Evolutionary conservation across 2,329 filamentous ascomycete species (phyloP), one percentile per base, ranked within the genome.

Genomic region (Rutstroemia sp.): DNA sequence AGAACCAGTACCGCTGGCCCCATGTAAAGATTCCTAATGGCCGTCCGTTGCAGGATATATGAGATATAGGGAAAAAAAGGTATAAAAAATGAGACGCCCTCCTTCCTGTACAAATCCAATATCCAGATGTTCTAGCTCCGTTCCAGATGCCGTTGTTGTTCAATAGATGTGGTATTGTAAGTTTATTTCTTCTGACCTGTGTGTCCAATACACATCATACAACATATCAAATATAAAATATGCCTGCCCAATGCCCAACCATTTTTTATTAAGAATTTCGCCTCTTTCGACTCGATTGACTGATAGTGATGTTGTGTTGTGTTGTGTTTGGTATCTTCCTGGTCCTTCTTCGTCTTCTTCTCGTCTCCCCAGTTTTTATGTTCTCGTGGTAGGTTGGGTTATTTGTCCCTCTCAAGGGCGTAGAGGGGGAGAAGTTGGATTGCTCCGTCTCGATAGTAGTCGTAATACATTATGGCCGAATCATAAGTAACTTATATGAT

Each of bases 21-120:
- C 39, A 19, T 19, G 16, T 19, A 18, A 42, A 8, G 39, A 41
- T 54, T 21, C 52, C 34, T 27, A 38, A 18, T 21, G 16, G 30
- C 34, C 23, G 34, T 54, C 52, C 52, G 52, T 54, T 54, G 44
- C 52, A 38, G 52, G 52, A 54, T 49, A 49, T 54, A 14, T 54
- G 38, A 39, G 47, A 37, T 54, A 27, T 54, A 42, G 48, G 46
- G 49, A 54, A 7, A 5, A 27, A 27, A 27, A 34, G 30, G 30
- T 34, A 34, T 34, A 34, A 34, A 30, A 34, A 34, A 34, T 34
- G 30, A 34, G 30, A 49, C 19, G 37, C 27, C 44, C 52, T 49
- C 47, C 52, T 18, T 46, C 52, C 23, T 49, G 23, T 23, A 45
- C 42, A 49, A 23, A 7, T 42, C 30, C 34, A 39, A 34, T 34